Conservation (phyloP, 768 basidiomycete species). For the Boletus reticulatus region DNA sequence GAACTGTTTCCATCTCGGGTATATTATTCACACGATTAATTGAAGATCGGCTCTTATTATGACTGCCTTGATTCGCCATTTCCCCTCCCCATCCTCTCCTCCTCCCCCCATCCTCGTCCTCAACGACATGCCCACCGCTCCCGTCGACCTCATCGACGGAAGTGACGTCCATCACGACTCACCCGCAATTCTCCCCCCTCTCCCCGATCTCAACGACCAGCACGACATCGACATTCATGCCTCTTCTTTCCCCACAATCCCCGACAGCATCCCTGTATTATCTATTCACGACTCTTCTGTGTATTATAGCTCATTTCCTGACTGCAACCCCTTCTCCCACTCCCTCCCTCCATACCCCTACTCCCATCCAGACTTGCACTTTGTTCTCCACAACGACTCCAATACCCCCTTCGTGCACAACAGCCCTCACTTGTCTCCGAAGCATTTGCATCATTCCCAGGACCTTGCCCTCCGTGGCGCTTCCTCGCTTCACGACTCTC, state of each 20-base stretch:
- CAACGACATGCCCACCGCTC: slow-evolving; percentile 20
- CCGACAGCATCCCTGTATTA: slow-evolving; percentile 30
- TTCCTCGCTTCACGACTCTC: slow-evolving; percentile 25
- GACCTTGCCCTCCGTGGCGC: slow-evolving; percentile 19
- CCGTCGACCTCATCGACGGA: slow-evolving; percentile 19
- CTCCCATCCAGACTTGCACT: slow-evolving; percentile 29
- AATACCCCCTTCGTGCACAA: slow-evolving; percentile 16
- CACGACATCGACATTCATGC: slow-evolving; percentile 34
- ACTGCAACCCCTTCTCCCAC: slow-evolving; percentile 22
- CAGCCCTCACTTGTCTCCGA: slow-evolving; percentile 26
- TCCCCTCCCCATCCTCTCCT: slow-evolving; percentile 16
- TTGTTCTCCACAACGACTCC: slow-evolving; percentile 23
- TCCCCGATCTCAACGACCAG: slow-evolving; percentile 24
- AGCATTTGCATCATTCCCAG: slow-evolving; percentile 27
- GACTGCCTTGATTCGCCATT: slow-evolving; percentile 23
- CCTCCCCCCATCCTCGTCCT: background rate
- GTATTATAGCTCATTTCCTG: slow-evolving; percentile 34
- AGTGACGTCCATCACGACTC: slow-evolving; percentile 19
- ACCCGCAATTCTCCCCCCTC: slow-evolving; percentile 8
- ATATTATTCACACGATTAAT: slow-evolving; percentile 26
- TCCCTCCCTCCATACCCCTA: slow-evolving; percentile 25
- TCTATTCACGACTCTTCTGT: slow-evolving; percentile 29
- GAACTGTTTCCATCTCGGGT: background rate
- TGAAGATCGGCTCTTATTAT: slow-evolving; percentile 33
- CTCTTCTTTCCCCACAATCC: slow-evolving; percentile 17